A percentile compares a stretch with the other conserved stretches of the same genome.
These are phyloP conservation scores for Takashimella tepidaria DNA, from an alignment of 1,284 basidiomycete genomes.

Conservation along the genomic window DNA sequence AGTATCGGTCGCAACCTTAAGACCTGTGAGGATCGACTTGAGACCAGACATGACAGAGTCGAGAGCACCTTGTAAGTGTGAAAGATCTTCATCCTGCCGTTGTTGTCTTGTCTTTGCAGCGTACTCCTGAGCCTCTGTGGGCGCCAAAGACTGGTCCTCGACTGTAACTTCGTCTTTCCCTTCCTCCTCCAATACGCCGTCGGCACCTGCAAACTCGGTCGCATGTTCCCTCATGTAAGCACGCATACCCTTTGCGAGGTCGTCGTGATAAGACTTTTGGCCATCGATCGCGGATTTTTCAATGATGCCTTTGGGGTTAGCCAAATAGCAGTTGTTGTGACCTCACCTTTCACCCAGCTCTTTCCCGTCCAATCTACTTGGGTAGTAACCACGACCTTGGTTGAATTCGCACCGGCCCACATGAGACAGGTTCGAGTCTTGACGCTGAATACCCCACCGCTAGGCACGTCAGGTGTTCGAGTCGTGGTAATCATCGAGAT, in stretches of 20 bases:
- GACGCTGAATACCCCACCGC: slow-evolving; percentile 83
- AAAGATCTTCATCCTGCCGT: slow-evolving; percentile 44
- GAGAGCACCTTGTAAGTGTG: slow-evolving; percentile 74
- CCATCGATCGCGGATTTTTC: slow-evolving; percentile 90
- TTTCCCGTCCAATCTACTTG: slow-evolving; percentile 94
- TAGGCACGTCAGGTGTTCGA: slow-evolving; percentile 88
- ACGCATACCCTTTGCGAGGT: slow-evolving; percentile 79
- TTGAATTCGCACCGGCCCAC: slow-evolving; percentile 77
- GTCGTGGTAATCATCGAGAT: slow-evolving; percentile 84
- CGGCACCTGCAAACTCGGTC: slow-evolving; percentile 79
- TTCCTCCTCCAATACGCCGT: slow-evolving; percentile 28
- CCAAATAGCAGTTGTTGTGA: no score
- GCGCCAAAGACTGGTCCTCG: slow-evolving; percentile 3
- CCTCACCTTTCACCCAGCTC: slow-evolving; percentile 87
- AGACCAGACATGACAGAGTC: slow-evolving; percentile 71
- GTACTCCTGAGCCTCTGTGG: slow-evolving; percentile 42
- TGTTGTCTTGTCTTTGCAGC: slow-evolving; percentile 26
- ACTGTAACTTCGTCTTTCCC: slow-evolving; percentile 14
- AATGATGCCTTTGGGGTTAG: slow-evolving; percentile 67
- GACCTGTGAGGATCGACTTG: slow-evolving; percentile 60
- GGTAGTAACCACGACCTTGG: slow-evolving; percentile 78
- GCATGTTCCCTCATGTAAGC: slow-evolving; percentile 81
- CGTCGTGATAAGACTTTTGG: slow-evolving; percentile 80
- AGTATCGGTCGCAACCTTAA: slow-evolving; percentile 53
- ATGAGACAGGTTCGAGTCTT: slow-evolving; percentile 92